Percentiles rank a stretch among this genome's conserved stretches.
Conservation (phyloP, 306 rosid genomes). For the Canavalia gladiata region DNA sequence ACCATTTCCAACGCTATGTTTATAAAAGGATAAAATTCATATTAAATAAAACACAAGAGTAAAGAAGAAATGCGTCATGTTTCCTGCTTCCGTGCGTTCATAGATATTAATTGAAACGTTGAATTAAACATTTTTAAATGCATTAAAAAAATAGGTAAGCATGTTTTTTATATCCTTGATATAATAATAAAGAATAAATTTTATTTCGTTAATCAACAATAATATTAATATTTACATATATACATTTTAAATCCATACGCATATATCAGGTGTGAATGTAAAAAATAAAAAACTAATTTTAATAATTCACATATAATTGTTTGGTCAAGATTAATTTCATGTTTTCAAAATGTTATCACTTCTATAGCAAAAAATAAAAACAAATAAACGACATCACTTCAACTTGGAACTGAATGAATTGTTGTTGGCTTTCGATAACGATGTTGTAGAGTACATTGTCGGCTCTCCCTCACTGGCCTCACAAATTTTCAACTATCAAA, state of each 20-base stretch:
- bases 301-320: background rate
- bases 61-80: background rate
- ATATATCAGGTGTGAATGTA: background rate
- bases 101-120: too few relatives aligned
- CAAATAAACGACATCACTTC: too few relatives aligned
- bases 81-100: background rate
- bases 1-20: constrained; percentile 36
- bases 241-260: too few relatives aligned
- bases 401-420: too few relatives aligned
- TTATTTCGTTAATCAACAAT: too few relatives aligned
- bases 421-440: background rate
- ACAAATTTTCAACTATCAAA: background rate
- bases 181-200: too few relatives aligned
- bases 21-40: background rate
- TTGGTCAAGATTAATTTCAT: background rate
- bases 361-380: too few relatives aligned
- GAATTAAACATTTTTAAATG: too few relatives aligned
- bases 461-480: background rate
- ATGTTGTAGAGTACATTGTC: background rate
- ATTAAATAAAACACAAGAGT: too few relatives aligned
- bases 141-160: background rate
- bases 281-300: background rate
- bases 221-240: background rate
- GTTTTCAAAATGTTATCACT: background rate
- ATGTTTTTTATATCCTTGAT: background rate